phyloP scores from a whole-genome alignment of 257 asterid genomes.

The Solanum sejunctum region DNA sequence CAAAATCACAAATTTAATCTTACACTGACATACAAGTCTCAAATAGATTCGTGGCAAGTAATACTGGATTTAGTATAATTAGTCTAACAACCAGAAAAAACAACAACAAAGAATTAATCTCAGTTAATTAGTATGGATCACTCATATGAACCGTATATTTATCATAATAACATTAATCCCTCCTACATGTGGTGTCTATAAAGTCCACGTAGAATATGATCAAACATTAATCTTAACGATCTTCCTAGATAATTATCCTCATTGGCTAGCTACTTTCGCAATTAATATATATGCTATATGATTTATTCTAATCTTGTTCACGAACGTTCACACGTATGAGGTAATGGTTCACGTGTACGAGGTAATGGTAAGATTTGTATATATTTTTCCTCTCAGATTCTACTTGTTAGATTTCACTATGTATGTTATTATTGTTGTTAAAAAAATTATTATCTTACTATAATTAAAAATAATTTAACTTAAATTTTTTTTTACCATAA shows the following conservation, averaged over 20 bases:
- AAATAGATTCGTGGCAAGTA: background rate
- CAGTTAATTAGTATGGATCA: background rate
- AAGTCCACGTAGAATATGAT: background rate
- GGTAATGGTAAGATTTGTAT: no score
- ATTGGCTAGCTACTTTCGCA: no score
- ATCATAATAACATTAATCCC: background rate
- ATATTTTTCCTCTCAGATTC: no score
- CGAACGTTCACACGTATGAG: background rate
- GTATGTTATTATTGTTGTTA: no score
- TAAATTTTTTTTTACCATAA: no score
- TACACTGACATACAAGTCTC: background rate
- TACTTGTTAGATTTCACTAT: no score
- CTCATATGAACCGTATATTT: background rate
- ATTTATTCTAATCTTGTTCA: background rate
- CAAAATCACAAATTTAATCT: background rate
- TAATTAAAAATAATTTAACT: no score
- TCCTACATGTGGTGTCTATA: background rate
- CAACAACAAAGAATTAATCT: background rate
- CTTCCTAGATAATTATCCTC: no score
- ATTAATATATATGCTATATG: background rate
- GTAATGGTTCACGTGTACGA: no score
- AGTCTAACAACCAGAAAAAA: background rate
- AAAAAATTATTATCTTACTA: no score
- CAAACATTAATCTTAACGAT: background rate
- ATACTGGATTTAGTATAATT: background rate